Evolutionary conservation across 805 yeast species (phyloP).

Genomic region (Aciculoconidium aculeatum): DNA sequence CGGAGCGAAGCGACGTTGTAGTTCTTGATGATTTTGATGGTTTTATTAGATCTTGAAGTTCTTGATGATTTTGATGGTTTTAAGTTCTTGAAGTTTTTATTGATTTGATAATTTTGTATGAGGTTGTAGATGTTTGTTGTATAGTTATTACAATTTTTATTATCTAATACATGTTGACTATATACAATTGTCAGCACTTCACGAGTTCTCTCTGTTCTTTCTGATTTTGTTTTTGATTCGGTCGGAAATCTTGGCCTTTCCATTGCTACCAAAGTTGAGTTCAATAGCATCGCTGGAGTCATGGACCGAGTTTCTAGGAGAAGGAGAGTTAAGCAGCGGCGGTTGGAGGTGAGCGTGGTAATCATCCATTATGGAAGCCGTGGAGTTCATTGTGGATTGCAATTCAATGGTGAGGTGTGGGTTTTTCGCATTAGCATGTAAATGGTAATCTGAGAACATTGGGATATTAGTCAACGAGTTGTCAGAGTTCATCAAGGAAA

Average conservation of each 20-base stretch:
- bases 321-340: constrained; percentile 8
- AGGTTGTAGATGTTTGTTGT: too few relatives aligned
- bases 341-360: constrained; percentile 13
- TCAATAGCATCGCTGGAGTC: constrained; percentile 24
- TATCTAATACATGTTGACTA: not conserved
- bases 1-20: not conserved
- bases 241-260: constrained; percentile 19
- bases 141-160: too few relatives aligned
- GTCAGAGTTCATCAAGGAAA: constrained; percentile 57
- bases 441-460: constrained; percentile 47
- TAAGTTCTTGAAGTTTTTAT: too few relatives aligned
- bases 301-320: constrained; percentile 13
- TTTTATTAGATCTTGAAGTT: too few relatives aligned
- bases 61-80: too few relatives aligned
- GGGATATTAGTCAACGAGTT: constrained; percentile 62
- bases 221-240: constrained; percentile 31
- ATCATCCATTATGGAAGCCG: constrained; percentile 29
- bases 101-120: too few relatives aligned
- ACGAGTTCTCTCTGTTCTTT: constrained; percentile 29
- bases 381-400: constrained; percentile 24
- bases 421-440: constrained; percentile 27
- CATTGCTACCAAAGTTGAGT: constrained; percentile 22
- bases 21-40: too few relatives aligned
- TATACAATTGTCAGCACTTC: not conserved
- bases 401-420: constrained; percentile 16